A percentile compares a stretch with the other conserved stretches of the same genome.
phyloP scores from a whole-genome alignment of 768 basidiomycete species.

The Rhizopogon vinicolor region DNA sequence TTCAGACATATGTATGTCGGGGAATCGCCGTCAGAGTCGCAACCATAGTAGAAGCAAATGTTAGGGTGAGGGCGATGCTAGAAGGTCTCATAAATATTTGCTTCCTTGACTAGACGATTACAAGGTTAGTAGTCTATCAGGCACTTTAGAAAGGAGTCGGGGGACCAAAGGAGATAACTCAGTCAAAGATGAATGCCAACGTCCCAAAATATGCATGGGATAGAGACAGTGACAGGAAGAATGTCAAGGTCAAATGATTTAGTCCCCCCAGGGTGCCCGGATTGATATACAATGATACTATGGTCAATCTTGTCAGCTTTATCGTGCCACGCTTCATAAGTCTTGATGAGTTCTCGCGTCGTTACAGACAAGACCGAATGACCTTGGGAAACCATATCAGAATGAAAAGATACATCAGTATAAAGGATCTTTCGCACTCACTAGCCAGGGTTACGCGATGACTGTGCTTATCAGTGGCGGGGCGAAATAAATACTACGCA shows the following conservation, averaged over 20 bases:
- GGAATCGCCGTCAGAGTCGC: conserved; percentile 9
- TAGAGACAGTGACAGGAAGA: background rate
- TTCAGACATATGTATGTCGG: conserved; percentile 13
- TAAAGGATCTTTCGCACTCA: no score
- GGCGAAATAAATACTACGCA: no score
- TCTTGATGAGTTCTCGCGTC: background rate
- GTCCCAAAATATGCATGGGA: background rate
- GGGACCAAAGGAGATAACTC: background rate
- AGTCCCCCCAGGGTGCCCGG: no score
- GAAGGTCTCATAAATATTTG: conserved; percentile 1
- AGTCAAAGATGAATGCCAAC: background rate
- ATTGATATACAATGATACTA: background rate
- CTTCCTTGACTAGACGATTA: background rate
- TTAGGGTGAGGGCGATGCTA: conserved; percentile 13
- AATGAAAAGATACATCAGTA: no score
- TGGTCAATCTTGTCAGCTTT: no score
- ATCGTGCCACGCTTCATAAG: background rate
- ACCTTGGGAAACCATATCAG: no score
- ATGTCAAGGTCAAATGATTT: background rate
- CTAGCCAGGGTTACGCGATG: no score
- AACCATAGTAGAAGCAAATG: conserved; percentile 16
- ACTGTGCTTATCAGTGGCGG: no score
- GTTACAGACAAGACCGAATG: no score
- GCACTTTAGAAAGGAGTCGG: background rate
- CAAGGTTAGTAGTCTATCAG: background rate